Evolutionary conservation across 2,329 filamentous ascomycete genomes (phyloP), one percentile per base, ranked within the genome.

Genomic region (Fusarium concolor): DNA sequence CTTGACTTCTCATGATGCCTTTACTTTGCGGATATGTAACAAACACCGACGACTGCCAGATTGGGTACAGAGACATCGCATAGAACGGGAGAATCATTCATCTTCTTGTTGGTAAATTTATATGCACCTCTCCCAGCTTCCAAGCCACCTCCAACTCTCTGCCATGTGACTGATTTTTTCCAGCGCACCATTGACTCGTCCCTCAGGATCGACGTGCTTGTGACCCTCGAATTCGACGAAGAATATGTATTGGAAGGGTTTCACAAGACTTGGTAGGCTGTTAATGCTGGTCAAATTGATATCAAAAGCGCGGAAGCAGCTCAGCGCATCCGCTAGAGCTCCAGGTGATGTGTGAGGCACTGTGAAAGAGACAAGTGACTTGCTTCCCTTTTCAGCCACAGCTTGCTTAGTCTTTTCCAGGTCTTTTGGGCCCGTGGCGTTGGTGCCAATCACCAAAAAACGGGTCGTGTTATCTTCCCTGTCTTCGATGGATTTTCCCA

Each of bases 221-320:
- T 88, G 85, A 2, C 91, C 90, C 76, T 91, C 87, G 73, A 97
- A 94, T 82, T 98, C 95, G 29, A 97, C 90, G 76, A 98, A 94
- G 81, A 98, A 97, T 37, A 97, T 87, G 80, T 98, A 98, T 77
- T 96, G 90, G 87, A 97, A 98, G 20, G 91, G 88, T 70, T 83
- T 81, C 38, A 86, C 82, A 56, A 92, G 86, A 73, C 92, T 94
- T 7, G 95, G 95, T 67, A 95, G 82, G 69, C 92, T 94, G 76
- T 94, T 94, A 78, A 98, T 97, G 77, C 91, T 95, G 29, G 94
- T 97, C 70, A 98, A 81, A 76, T 97, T 97, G 58, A 97, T 84
- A 7, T 86, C 85, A 70, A 87, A 85, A 10, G 82, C 83, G 67
- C 89, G 89, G 80, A 98, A 98, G 56, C 93, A 92, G 50, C 90